phyloP scores from a whole-genome alignment of 2,329 filamentous ascomycete species.

The Escovopsis sp. region DNA sequence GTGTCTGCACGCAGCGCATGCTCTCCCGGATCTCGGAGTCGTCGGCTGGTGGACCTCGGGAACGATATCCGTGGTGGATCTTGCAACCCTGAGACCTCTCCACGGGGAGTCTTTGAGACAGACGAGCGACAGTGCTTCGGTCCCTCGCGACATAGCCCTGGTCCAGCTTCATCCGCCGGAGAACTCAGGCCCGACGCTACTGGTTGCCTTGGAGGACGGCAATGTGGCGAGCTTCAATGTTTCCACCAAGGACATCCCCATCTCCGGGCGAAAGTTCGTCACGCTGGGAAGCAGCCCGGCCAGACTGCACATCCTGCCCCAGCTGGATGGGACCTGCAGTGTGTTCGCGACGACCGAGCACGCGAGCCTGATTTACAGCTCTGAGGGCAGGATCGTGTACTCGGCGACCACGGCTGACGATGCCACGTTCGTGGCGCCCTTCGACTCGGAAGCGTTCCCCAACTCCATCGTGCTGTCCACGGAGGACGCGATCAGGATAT shows the following conservation, averaged over 20 bases:
- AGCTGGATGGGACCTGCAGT: constrained; percentile 51
- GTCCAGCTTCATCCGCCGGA: constrained; percentile 57
- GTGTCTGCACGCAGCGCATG: constrained; percentile 60
- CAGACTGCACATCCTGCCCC: constrained; percentile 62
- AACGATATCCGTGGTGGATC: constrained; percentile 56
- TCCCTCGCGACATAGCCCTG: constrained; percentile 70
- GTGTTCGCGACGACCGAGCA: constrained; percentile 92
- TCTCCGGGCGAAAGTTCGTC: constrained; percentile 66
- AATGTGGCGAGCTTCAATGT: constrained; percentile 75
- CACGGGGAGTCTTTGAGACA: constrained; percentile 47
- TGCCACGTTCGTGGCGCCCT: constrained; percentile 65
- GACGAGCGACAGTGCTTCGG: constrained; percentile 53
- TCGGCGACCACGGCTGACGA: constrained; percentile 87
- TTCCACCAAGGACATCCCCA: constrained; percentile 40
- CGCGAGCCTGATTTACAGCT: constrained; percentile 81
- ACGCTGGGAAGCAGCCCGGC: constrained; percentile 77
- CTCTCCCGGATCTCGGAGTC: constrained; percentile 52
- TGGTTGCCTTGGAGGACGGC: constrained; percentile 85
- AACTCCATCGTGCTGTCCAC: constrained; percentile 71
- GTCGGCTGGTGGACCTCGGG: constrained; percentile 83
- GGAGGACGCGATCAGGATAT: constrained; percentile 59
- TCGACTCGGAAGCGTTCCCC: constrained; percentile 70
- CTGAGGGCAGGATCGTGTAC: constrained; percentile 77
- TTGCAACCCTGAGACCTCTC: constrained; percentile 50
- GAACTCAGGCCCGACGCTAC: constrained; percentile 52